Evolutionary conservation across 805 yeast species (phyloP), one percentile per base, ranked within the genome.

Genomic region (Monosporozyma servazzii): DNA sequence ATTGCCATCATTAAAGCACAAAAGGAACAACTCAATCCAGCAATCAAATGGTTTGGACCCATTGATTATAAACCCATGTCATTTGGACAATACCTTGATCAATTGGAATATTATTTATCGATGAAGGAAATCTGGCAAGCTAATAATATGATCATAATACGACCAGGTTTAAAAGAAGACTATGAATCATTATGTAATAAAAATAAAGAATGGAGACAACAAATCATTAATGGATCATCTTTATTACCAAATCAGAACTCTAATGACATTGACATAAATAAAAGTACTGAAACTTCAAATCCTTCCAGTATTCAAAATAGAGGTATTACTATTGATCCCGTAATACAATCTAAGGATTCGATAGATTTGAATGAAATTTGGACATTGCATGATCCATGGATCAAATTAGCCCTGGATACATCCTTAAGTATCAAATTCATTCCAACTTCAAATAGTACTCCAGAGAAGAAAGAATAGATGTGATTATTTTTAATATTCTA

Each of bases 1-100:
- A 64, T 68, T 18, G 76, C 76, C 0, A 40, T 65, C 18, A 63
- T 66, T 1, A 65, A 69, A 33, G 84, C 83, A 1, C 68, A 68
- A 29, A 68, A 71, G 45, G 71, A 71, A 45, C 81, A 85, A 5
- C 71, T 71, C 51, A 68, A 67, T 47, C 59, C 62, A 33, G 75
- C 78, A 2, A 75, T 75, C 45, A 70, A 73, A 66, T 84, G 89
- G 89, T 81, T 77, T 63, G 90, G 90, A 0, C 87, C 88, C 4
- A 65, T 71, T 54, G 75, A 75, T 40, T 76, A 74, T 62, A 71
- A 67, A 43, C 85, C 88, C 3, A 77, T 82, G 67, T 50, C 66
- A 10, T 70, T 72, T 25, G 56, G 63, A 9, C 80, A 72, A 36
- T 73, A 61, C 52, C 49, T 68, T 42, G 66, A 65, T 49, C 59